Conservation (phyloP, 169 alveolate species). For the Plasmodium berghei region DNA sequence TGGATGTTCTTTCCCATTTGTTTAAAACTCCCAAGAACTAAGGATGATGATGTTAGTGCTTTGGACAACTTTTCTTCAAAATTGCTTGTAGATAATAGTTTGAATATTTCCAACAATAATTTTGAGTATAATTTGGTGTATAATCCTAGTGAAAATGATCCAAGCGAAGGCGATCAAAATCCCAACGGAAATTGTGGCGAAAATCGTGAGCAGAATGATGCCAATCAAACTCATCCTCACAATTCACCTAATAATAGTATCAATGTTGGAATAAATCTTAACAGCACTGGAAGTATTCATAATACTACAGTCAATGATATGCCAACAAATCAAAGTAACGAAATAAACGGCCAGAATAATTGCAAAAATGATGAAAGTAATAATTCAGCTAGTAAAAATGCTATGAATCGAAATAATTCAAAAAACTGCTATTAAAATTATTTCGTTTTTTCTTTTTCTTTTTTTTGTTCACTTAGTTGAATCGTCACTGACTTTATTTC, state of each 20-base stretch:
- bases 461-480: no score
- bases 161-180: not conserved
- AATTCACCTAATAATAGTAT: not conserved
- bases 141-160: not conserved
- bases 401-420: not conserved
- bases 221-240: not conserved
- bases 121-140: slow-evolving; percentile 12
- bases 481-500: no score
- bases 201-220: not conserved
- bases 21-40: slow-evolving; percentile 56
- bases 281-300: not conserved
- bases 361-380: not conserved
- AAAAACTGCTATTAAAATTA: not conserved
- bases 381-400: not conserved
- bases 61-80: slow-evolving; percentile 60
- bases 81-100: slow-evolving; percentile 42
- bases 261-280: not conserved
- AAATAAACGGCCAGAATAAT: not conserved
- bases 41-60: slow-evolving; percentile 72
- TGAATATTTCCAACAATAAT: slow-evolving; percentile 26
- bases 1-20: slow-evolving; percentile 63
- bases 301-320: slow-evolving; percentile 7
- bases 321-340: not conserved
- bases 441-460: not conserved
- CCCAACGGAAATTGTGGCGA: not conserved